These are phyloP conservation scores for Citrus inodora DNA, from an alignment of 345 rosid species.

Conservation along the genomic window DNA sequence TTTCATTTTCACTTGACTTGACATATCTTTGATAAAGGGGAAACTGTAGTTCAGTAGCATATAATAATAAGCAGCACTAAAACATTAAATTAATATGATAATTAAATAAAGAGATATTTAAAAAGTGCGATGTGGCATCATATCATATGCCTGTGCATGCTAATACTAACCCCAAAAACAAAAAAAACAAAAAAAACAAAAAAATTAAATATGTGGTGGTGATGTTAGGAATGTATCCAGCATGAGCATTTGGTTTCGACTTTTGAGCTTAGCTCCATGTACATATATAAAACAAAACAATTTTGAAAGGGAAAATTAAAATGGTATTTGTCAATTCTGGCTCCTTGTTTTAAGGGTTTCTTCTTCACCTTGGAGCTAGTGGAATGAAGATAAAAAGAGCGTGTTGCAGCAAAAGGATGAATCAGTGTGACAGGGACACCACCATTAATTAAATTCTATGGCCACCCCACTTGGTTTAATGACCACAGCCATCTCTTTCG, in stretches of 20 bases:
- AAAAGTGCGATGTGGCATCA: conserved; percentile 44
- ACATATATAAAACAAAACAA: conserved; percentile 1
- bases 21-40: background rate
- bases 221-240: conserved; percentile 28
- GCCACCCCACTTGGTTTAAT: conserved; percentile 42
- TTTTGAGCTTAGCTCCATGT: background rate
- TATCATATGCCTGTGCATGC: conserved; percentile 15
- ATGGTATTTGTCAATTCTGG: conserved; percentile 6
- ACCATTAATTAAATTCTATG: conserved; percentile 36
- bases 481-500: background rate
- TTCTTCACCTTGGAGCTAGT: conserved; percentile 19
- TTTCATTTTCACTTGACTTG: conserved; percentile 11
- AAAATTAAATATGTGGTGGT: conserved; percentile 19
- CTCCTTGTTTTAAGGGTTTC: conserved; percentile 23
- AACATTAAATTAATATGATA: conserved; percentile 19
- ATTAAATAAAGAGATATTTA: conserved; percentile 16
- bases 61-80: conserved; percentile 21
- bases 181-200: background rate
- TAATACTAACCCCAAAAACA: conserved; percentile 10
- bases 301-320: background rate
- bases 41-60: background rate
- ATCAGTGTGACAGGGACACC: conserved; percentile 50
- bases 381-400: conserved; percentile 37
- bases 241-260: background rate
- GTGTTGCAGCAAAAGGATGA: conserved; percentile 9